phyloP scores from a whole-genome alignment of 305 asterid species.

The Solanum chacoense region DNA sequence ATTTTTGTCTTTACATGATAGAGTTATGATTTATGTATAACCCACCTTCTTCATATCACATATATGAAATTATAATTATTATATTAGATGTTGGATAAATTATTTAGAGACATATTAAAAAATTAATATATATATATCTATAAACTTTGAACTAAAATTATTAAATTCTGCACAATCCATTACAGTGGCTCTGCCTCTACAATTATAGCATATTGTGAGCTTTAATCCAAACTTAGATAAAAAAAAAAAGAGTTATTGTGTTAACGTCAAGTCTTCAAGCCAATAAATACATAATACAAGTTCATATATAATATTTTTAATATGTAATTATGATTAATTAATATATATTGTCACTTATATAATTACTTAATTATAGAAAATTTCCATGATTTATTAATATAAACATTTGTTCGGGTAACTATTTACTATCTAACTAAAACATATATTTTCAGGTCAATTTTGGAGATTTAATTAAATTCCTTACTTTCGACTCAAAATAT shows the following conservation, averaged over 20 bases:
- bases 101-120: background rate
- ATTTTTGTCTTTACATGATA: background rate
- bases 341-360: background rate
- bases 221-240: background rate
- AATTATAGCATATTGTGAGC: background rate
- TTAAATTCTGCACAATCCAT: rapidly evolving
- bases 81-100: background rate
- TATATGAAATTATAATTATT: background rate
- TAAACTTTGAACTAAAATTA: background rate
- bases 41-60: rapidly evolving
- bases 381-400: background rate
- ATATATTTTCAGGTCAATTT: background rate
- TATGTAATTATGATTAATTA: background rate
- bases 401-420: background rate
- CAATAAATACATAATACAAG: background rate
- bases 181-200: background rate
- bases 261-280: background rate
- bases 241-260: background rate
- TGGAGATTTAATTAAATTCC: background rate
- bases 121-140: too few relatives aligned
- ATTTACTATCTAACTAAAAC: background rate
- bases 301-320: background rate
- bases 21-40: background rate
- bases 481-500: background rate
- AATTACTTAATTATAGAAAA: background rate